Conservation (phyloP, 148 eudicot species). For the Silene uniflora region DNA sequence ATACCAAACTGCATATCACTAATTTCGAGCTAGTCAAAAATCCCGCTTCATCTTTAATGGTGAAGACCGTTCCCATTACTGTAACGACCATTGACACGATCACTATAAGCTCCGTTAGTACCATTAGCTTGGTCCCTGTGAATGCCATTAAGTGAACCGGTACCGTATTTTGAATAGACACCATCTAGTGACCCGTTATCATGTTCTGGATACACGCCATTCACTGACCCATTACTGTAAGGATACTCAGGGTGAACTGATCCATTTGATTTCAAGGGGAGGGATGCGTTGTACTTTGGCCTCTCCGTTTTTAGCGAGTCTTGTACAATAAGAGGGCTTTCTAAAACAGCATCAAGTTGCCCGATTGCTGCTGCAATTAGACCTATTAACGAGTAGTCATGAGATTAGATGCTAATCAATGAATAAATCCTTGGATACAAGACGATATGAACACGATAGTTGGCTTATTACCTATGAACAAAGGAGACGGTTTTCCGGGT, state of each 20-base stretch:
- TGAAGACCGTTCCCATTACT: conserved; percentile 26
- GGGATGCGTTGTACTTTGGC: conserved; percentile 34
- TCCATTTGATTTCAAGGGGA: conserved; percentile 25
- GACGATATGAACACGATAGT: background rate
- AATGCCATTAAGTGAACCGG: conserved; percentile 22
- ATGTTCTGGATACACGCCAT: background rate
- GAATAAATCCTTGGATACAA: background rate
- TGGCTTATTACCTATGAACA: conserved; percentile 60
- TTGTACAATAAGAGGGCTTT: conserved; percentile 18
- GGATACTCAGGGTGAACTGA: background rate
- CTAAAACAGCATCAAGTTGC: conserved; percentile 55
- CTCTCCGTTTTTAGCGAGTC: conserved; percentile 18
- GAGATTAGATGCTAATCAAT: background rate
- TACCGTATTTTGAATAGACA: conserved; percentile 12
- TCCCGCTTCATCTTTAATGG: conserved; percentile 10
- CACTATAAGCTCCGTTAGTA: conserved; percentile 21
- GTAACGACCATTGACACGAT: conserved; percentile 16
- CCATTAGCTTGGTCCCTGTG: conserved; percentile 23
- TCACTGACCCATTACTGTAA: conserved; percentile 4
- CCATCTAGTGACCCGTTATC: conserved; percentile 18
- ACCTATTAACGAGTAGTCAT: conserved; percentile 36
- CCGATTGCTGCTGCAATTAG: conserved; percentile 83
- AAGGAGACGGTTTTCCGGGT: conserved; percentile 87
- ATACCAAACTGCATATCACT: conserved; percentile 17
- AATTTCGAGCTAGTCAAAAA: conserved; percentile 24